A percentile compares a stretch with the other conserved stretches of the same genome.
phyloP scores from a whole-genome alignment of 805 yeast species.

The Barnettozyma sp. region DNA sequence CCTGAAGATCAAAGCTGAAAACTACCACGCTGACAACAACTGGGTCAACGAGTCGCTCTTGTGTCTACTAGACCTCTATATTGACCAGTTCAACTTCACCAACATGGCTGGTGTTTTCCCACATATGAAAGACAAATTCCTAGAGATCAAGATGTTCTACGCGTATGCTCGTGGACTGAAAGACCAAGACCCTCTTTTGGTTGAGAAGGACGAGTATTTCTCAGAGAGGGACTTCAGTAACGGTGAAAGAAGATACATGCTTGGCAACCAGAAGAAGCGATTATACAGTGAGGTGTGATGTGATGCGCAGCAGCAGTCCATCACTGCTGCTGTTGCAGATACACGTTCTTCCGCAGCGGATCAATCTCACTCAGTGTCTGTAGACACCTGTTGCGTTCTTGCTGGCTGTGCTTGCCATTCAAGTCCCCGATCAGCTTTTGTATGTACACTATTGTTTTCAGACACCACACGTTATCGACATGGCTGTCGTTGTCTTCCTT shows the following conservation, averaged over 20 bases:
- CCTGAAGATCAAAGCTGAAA: constrained; percentile 19
- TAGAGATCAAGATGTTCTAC: constrained; percentile 40
- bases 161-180: constrained; percentile 30
- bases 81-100: constrained; percentile 47
- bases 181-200: constrained; percentile 22
- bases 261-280: constrained; percentile 41
- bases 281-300: constrained; percentile 32
- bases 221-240: constrained; percentile 28
- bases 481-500: constrained; percentile 53
- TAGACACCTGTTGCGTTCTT: too few relatives aligned
- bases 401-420: too few relatives aligned
- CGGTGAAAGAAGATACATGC: constrained; percentile 49
- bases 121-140: constrained; percentile 28
- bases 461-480: constrained; percentile 66
- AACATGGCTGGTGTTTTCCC: constrained; percentile 38
- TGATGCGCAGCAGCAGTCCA: constrained; percentile 22
- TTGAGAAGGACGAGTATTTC: constrained; percentile 41
- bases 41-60: constrained; percentile 42
- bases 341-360: constrained; percentile 59
- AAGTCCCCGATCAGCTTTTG: constrained; percentile 30
- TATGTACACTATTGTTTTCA: constrained; percentile 50
- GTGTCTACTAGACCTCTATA: constrained; percentile 54
- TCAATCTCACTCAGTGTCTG: constrained; percentile 45
- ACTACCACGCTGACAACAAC: constrained; percentile 16
- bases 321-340: constrained; percentile 21